Conservation (phyloP, 2,329 filamentous ascomycete species). For the Venturia asperata region DNA sequence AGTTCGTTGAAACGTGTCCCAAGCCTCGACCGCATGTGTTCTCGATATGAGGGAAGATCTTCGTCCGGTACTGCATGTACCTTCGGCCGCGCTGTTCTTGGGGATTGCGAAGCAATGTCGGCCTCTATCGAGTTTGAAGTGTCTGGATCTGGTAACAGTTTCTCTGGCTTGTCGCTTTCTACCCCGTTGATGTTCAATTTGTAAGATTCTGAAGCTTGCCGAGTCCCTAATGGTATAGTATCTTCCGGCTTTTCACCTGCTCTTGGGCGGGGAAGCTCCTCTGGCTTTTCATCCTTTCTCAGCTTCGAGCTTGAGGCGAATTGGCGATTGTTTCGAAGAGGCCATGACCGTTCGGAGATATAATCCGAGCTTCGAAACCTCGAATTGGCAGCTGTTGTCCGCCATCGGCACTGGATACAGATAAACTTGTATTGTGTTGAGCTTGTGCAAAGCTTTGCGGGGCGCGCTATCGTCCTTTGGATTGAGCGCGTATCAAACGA, state of each 20-base stretch:
- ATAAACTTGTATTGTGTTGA: conserved; percentile 23
- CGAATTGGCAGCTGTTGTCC: conserved; percentile 23
- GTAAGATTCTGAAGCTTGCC: not conserved
- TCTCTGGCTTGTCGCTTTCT: not conserved
- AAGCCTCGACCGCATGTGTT: conserved; percentile 48
- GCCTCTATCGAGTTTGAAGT: not conserved
- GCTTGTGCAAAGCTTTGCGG: conserved; percentile 20
- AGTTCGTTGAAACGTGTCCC: conserved; percentile 59
- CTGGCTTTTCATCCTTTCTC: not conserved
- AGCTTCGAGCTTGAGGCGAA: not conserved
- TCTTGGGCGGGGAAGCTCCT: not conserved
- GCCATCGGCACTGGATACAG: conserved; percentile 30
- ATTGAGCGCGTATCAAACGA: conserved; percentile 23
- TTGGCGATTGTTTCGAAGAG: conserved; percentile 20
- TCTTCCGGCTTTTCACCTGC: not conserved
- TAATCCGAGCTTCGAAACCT: not conserved
- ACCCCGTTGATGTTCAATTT: not conserved
- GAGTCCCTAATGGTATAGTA: not conserved
- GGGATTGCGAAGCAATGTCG: not conserved
- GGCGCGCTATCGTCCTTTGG: conserved; percentile 21
- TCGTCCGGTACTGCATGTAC: conserved; percentile 29
- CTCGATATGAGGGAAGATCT: conserved; percentile 46
- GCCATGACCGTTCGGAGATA: not conserved
- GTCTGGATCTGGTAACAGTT: not conserved
- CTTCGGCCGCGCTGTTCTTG: not conserved